Evolutionary conservation across 1,284 basidiomycete species (phyloP).

Genomic region (Irpex lacteus): DNA sequence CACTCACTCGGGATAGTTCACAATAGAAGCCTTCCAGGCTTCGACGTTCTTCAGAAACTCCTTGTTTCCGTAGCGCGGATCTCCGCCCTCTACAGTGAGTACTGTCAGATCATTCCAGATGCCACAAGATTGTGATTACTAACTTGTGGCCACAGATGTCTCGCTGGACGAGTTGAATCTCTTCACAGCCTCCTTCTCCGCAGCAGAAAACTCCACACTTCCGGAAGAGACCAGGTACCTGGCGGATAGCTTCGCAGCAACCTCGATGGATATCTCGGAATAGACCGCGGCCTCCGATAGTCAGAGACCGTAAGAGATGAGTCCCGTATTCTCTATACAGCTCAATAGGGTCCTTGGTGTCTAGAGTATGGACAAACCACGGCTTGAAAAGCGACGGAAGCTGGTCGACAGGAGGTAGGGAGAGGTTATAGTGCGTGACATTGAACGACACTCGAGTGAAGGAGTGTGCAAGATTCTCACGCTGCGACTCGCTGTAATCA

Average conservation of each 20-base stretch:
- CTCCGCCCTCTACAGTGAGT: not conserved
- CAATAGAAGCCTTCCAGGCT: not conserved
- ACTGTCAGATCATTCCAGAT: not conserved
- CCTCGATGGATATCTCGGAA: constrained; percentile 1
- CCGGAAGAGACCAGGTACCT: not conserved
- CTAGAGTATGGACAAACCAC: not conserved
- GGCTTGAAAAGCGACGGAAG: not conserved
- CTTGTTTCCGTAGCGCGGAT: constrained; percentile 2
- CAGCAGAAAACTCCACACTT: not conserved
- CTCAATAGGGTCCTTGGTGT: not conserved
- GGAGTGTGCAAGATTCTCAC: not conserved
- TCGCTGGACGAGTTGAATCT: constrained; percentile 3
- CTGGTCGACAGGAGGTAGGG: not conserved
- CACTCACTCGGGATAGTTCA: not conserved
- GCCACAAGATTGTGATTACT: not conserved
- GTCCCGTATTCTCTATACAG: constrained; percentile 2
- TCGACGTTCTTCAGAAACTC: not conserved
- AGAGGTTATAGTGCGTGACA: not conserved
- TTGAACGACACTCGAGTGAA: not conserved
- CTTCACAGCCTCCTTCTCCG: constrained; percentile 4
- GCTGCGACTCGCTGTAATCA: not conserved
- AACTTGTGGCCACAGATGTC: not conserved
- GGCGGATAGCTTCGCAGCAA: not conserved
- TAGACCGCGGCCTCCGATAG: not conserved
- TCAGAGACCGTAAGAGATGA: not conserved